Percentiles rank a stretch among this genome's conserved stretches.
phyloP scores from a whole-genome alignment of 2,329 filamentous ascomycete genomes.

The Epichloe gansuensis region DNA sequence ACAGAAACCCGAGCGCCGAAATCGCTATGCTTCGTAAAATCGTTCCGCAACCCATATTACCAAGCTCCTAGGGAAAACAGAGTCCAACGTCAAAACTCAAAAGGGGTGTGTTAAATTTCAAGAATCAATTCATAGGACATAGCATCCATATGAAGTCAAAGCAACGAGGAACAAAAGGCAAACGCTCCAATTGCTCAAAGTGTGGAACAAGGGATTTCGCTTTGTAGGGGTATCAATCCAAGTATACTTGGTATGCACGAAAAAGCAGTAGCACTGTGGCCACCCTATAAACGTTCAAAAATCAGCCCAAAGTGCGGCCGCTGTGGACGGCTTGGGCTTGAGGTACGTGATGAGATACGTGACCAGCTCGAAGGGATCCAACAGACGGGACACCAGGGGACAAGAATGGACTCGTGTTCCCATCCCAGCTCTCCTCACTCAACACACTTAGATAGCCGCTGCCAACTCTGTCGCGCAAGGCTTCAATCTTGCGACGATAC shows the following conservation, averaged over 20 bases:
- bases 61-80: slow-evolving; percentile 9
- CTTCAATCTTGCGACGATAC: slow-evolving; percentile 81
- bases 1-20: slow-evolving; percentile 19
- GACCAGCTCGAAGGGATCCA: slow-evolving; percentile 18
- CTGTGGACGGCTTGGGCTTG: slow-evolving; percentile 39
- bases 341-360: slow-evolving; percentile 19
- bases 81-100: neutral
- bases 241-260: slow-evolving; percentile 1
- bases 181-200: neutral
- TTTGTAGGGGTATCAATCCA: slow-evolving; percentile 2
- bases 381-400: slow-evolving; percentile 14
- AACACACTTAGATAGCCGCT: slow-evolving; percentile 79
- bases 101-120: neutral
- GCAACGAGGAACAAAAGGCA: neutral
- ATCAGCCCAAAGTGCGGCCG: slow-evolving; percentile 37
- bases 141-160: neutral
- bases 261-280: too few species aligned
- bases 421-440: slow-evolving; percentile 61
- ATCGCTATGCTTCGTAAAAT: slow-evolving; percentile 29
- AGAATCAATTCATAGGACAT: neutral
- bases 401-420: slow-evolving; percentile 19
- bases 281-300: neutral
- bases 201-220: neutral
- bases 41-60: slow-evolving; percentile 9
- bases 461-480: slow-evolving; percentile 72